Percentiles rank a stretch among this genome's conserved stretches.
Conservation (phyloP, 257 asterid genomes). For the Petunia secreta region DNA sequence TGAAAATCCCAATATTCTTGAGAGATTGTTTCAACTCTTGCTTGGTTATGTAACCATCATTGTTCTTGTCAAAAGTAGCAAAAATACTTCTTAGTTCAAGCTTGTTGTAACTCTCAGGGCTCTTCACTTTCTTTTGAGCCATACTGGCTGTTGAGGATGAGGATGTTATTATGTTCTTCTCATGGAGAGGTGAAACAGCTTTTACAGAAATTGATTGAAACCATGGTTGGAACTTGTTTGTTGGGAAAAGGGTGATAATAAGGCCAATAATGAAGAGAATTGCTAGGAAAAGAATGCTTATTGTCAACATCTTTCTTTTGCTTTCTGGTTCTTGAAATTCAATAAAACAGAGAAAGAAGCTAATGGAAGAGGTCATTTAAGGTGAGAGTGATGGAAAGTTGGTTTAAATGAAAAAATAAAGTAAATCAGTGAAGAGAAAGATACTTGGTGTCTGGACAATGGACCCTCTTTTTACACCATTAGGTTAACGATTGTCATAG, state of each 20-base stretch:
- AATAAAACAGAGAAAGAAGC: conserved; percentile 23
- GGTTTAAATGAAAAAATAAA: background rate
- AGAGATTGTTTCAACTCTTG: conserved; percentile 67
- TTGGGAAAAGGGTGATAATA: conserved; percentile 41
- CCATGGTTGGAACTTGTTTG: conserved; percentile 43
- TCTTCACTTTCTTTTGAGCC: conserved; percentile 12
- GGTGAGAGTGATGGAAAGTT: background rate
- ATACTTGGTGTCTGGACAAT: background rate
- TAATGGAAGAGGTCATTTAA: background rate
- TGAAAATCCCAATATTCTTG: conserved; percentile 62
- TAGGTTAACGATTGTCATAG: too few species aligned
- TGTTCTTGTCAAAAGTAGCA: conserved; percentile 78
- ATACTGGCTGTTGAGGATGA: background rate
- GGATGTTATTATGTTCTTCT: background rate
- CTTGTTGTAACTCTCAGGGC: conserved; percentile 16
- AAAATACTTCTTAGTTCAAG: conserved; percentile 50
- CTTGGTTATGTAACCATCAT: conserved; percentile 76
- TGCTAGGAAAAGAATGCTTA: conserved; percentile 45
- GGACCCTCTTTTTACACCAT: too few species aligned
- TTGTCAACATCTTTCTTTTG: conserved; percentile 33
- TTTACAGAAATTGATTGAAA: conserved; percentile 28
- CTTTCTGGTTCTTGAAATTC: background rate
- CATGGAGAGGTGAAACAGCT: conserved; percentile 16
- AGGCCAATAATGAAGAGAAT: conserved; percentile 62
- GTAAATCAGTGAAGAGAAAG: background rate